Base-by-base conservation (phyloP, 202 grass and related monocot genomes). In the Cymbopogon flexuosus region DNA sequence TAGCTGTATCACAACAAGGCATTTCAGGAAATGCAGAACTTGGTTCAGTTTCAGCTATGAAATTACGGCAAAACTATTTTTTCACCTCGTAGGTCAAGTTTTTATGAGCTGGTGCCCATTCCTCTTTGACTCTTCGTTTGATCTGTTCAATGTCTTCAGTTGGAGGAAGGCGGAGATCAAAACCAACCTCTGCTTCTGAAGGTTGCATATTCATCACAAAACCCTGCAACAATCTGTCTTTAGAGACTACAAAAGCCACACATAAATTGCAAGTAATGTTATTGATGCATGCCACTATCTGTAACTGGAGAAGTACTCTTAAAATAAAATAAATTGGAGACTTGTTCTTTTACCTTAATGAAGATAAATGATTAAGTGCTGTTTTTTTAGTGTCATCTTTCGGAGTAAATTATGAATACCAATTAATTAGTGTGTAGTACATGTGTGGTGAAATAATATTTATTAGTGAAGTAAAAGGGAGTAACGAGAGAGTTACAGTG, bases 201-300 rank as follows among this genome's bases (percentile, higher is more conserved):
- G 95, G 95, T 94, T 98, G 95, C 92, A 98, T 82, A 77, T 98
- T 98, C 90, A 98, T 98, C 71, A 95, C 86, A 85, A 95, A 98
- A 68, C 90, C 96, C 96, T 95, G 76, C 67, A 94, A 45, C 19
- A 23, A 79, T 77, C 60, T 76, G 3, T 40, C 85, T 46, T 79
- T 54, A 92, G 33, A 70, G n/a, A 73, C n/a, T 60, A 56, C 3
- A 59, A 58, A 72, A 35, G 70, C 8, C 15, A 24, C 12, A 21
- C 42, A 61, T 36, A 84, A 21, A 80, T 69, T 40, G 9, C 15
- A 18, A 2, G 3, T 21, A 65, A 59, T 81, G 56, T 70, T 65
- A n/a, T 49, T 23, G 22, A 18, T 29, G 8, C 42, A 74, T 79
- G 75, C 37, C 21, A 79, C 22, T 12, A 19, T 62, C 21, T 60